phyloP scores from a whole-genome alignment of 1,139 yeast species.

The Pneumocystis carinii region DNA sequence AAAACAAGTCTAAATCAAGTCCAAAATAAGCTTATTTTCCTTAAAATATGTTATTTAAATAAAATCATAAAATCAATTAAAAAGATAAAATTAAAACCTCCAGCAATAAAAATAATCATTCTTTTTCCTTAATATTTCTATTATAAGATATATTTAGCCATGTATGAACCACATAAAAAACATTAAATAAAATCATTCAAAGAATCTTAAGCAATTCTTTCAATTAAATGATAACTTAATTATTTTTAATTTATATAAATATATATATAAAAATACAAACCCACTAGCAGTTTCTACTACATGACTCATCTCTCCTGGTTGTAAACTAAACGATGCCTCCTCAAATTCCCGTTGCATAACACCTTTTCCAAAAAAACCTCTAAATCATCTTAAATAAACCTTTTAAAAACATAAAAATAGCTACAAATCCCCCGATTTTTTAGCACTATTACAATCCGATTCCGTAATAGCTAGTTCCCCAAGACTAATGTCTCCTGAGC shows the following conservation, averaged over 20 bases:
- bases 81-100: no score
- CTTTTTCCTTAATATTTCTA: background rate
- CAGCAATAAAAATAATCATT: background rate
- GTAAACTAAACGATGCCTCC: constrained; percentile 64
- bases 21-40: background rate
- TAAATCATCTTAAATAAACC: background rate
- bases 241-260: background rate
- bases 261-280: background rate
- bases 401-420: background rate
- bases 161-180: background rate
- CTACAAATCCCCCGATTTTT: constrained; percentile 69
- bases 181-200: background rate
- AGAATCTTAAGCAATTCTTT: background rate
- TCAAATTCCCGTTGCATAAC: constrained; percentile 94
- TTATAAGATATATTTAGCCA: background rate
- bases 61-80: no score
- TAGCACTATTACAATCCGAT: constrained; percentile 78
- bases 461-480: constrained; percentile 65
- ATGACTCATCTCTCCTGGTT: constrained; percentile 71
- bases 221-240: background rate
- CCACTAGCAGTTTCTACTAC: constrained; percentile 86
- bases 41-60: background rate
- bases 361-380: constrained; percentile 70
- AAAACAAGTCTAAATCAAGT: background rate
- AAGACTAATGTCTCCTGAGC: constrained; percentile 54